phyloP scores from a whole-genome alignment of 129 eudicot species.

The Calendula officinalis region DNA sequence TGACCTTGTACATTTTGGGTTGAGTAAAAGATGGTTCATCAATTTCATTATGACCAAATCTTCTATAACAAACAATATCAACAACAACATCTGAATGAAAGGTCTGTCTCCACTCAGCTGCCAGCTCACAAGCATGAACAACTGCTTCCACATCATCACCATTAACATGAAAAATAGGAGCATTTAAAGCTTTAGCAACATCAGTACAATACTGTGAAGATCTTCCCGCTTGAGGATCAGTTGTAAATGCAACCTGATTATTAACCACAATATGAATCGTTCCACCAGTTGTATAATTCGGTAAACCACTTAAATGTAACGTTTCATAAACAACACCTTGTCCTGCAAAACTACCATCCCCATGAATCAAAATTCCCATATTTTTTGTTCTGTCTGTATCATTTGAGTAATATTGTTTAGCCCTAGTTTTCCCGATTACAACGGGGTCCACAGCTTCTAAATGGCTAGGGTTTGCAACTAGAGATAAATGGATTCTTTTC shows the following conservation, averaged over 20 bases:
- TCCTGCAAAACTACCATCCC: constrained; percentile 97
- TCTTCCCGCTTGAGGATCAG: constrained; percentile 92
- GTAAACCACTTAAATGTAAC: constrained; percentile 91
- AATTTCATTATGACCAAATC: constrained; percentile 99
- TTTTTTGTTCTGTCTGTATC: constrained; percentile 81
- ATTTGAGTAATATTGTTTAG: constrained; percentile 85
- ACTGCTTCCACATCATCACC: constrained; percentile 99
- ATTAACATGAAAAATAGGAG: constrained; percentile 96
- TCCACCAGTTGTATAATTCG: constrained; percentile 99
- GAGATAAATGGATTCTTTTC: constrained; percentile 80
- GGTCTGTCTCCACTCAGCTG: constrained; percentile 98
- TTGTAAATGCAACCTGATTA: constrained; percentile 96
- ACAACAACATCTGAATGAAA: constrained; percentile 97
- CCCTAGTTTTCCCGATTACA: constrained; percentile 93
- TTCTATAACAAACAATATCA: constrained; percentile 90
- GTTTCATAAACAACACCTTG: constrained; percentile 98
- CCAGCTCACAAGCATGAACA: constrained; percentile 95
- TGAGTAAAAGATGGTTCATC: constrained; percentile 98
- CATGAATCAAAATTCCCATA: constrained; percentile 84
- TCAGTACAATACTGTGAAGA: constrained; percentile 98
- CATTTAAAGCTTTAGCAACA: constrained; percentile 94
- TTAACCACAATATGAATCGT: constrained; percentile 94
- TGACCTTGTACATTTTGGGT: constrained; percentile 94
- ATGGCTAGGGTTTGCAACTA: constrained; percentile 98
- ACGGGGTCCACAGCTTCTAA: constrained; percentile 99